Evolutionary conservation across 2,329 filamentous ascomycete genomes (phyloP).

Genomic region (Cadophora luteo-olivacea): DNA sequence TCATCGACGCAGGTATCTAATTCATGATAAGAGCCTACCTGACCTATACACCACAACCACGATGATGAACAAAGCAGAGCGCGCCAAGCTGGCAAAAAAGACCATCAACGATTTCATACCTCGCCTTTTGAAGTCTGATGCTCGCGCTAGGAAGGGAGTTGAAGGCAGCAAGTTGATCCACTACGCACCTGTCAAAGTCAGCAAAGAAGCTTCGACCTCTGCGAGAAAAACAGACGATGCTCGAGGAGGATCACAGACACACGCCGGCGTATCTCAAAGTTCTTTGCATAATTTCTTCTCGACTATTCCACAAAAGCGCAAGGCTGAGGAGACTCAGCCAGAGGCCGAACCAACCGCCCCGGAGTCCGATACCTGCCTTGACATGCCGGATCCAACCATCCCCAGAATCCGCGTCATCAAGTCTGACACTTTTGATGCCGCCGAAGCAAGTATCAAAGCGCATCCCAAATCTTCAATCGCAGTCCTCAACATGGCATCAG

Average conservation of each 20-base stretch:
- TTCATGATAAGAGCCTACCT: background rate
- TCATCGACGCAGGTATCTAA: background rate
- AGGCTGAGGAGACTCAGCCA: background rate
- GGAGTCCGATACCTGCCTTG: background rate
- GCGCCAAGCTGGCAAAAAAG: conserved; percentile 36
- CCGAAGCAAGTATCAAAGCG: conserved; percentile 49
- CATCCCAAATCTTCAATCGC: conserved; percentile 52
- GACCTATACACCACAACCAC: background rate
- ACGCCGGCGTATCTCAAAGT: background rate
- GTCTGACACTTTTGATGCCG: conserved; percentile 63
- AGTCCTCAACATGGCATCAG: conserved; percentile 71
- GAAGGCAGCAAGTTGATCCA: conserved; percentile 31
- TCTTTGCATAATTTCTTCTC: background rate
- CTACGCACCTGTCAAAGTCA: conserved; percentile 21
- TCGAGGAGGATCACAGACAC: background rate
- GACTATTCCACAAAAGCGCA: background rate
- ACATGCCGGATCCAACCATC: background rate
- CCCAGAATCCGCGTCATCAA: conserved; percentile 52
- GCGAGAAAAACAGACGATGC: background rate
- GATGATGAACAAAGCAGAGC: conserved; percentile 29
- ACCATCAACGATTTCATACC: conserved; percentile 37
- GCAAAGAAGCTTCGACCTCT: background rate
- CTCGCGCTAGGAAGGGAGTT: conserved; percentile 27
- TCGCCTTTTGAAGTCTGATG: conserved; percentile 30
- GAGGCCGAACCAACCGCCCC: background rate